Percentiles rank a stretch among this genome's conserved stretches.
Conservation (phyloP, 306 rosid species). For the Carpinus viminea region DNA sequence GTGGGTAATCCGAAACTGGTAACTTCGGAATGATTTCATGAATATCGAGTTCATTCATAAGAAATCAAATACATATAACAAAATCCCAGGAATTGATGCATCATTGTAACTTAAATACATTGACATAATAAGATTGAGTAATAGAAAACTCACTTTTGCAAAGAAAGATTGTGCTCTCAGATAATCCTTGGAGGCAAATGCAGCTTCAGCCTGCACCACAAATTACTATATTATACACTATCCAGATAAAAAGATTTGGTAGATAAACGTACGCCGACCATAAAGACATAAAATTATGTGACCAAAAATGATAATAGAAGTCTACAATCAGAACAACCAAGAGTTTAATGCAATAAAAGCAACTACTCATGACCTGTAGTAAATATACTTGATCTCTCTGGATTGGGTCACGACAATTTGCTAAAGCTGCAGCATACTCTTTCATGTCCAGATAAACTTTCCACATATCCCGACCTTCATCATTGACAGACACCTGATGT, state of each 20-base stretch:
- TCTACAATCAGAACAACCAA: constrained; percentile 15
- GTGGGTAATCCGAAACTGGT: constrained; percentile 5
- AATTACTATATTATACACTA: constrained; percentile 32
- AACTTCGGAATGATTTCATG: not conserved
- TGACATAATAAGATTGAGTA: constrained; percentile 32
- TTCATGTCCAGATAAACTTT: constrained; percentile 95
- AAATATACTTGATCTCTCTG: constrained; percentile 96
- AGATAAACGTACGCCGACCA: not conserved
- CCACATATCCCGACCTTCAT: constrained; percentile 98
- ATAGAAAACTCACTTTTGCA: constrained; percentile 68
- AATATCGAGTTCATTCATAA: constrained; percentile 12
- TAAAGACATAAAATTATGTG: not conserved
- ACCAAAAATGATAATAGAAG: constrained; percentile 5
- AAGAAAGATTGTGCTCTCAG: constrained; percentile 90
- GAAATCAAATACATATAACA: constrained; percentile 17
- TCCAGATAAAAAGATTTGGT: not conserved
- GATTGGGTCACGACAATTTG: constrained; percentile 86
- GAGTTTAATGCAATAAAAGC: constrained; percentile 12
- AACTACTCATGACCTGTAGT: constrained; percentile 59
- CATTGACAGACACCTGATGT: constrained; percentile 84
- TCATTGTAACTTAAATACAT: constrained; percentile 15
- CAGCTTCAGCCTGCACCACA: constrained; percentile 91
- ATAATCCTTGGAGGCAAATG: constrained; percentile 80
- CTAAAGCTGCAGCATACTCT: constrained; percentile 88
- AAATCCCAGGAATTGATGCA: constrained; percentile 5